Evolutionary conservation across 192 early-diverging fungal genomes (phyloP), one percentile per base, ranked within the genome.

Genomic region (Physocladia obscura): DNA sequence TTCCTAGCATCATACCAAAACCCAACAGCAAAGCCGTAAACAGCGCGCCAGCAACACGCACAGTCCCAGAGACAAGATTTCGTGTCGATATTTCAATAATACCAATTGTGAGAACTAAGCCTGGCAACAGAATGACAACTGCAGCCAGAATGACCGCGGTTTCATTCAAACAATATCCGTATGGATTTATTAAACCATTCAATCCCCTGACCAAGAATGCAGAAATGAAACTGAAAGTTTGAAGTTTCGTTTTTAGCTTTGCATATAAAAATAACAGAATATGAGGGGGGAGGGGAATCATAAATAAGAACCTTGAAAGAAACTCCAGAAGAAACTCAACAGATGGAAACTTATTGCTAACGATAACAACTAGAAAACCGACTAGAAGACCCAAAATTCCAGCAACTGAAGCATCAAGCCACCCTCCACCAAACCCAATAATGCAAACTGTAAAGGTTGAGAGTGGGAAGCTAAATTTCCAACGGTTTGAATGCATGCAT

Each of bases 31-130:
- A 82, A 34, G 92, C 90, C 27, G 86, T 89, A 67, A 92, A 89
- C 15, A 96, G 70, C 6, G 92, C 87, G 62, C 89, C 87, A 38
- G 93, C 81, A 55, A 95, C 80, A 19, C 92, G 84, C 27, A 95
- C 90, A 0, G 89, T 84, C 27, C 95, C 95, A 4, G 90, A 89
- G 48, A 95, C 86, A 71, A 95, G 84, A 72, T 97, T 97, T 38
- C 89, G 84, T 26, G 95, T 91, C 0, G 90, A 86, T 62, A 97
- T 76, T 73, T 97, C 94, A 75, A 94, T 93, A 54, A 97, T 89
- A 17, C 88, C 76, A 51, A 89, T 83, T 0, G 95, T 97, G 55
- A 97, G 73, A 5, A 85, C 77, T 49, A 94, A 81, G 11, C 95
- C 95, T 21, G 82, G 82, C 11, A 83, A 61, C 19, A 83, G 62